phyloP scores from a whole-genome alignment of 2,329 filamentous ascomycete species.

The Penicillium sp. region DNA sequence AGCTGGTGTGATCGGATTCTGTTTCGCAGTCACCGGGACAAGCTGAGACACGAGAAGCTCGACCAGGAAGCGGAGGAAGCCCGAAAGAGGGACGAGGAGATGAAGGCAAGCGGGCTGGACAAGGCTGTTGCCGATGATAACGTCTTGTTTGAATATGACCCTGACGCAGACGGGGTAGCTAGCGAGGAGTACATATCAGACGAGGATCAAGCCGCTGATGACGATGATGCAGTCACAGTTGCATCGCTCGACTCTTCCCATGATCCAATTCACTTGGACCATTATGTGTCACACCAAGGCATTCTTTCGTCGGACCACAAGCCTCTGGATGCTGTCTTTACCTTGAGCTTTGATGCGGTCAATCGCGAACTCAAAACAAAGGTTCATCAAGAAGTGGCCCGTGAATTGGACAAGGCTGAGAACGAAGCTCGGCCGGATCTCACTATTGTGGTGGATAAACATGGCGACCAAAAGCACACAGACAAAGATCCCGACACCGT shows the following conservation, averaged over 20 bases:
- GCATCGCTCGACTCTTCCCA: conserved; percentile 35
- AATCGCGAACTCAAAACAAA: conserved; percentile 80
- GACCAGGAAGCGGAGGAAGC: conserved; percentile 65
- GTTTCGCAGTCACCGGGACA: conserved; percentile 74
- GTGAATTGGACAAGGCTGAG: conserved; percentile 84
- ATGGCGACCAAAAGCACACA: conserved; percentile 38
- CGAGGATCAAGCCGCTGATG: conserved; percentile 48
- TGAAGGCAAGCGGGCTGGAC: conserved; percentile 76
- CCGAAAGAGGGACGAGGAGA: conserved; percentile 74
- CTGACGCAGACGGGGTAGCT: conserved; percentile 69
- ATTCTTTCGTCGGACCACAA: conserved; percentile 96
- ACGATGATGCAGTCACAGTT: conserved; percentile 36
- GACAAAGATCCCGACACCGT: conserved; percentile 56
- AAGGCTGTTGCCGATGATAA: conserved; percentile 73
- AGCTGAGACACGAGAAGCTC: conserved; percentile 63
- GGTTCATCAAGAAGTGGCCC: conserved; percentile 81
- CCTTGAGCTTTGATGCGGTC: conserved; percentile 80
- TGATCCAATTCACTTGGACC: conserved; percentile 56
- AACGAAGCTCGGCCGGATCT: conserved; percentile 84
- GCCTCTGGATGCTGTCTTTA: conserved; percentile 80
- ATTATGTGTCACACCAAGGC: conserved; percentile 85
- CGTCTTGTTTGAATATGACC: conserved; percentile 87
- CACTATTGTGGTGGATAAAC: conserved; percentile 74
- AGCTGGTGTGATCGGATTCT: conserved; percentile 97
- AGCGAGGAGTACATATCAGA: conserved; percentile 61